Evolutionary conservation across 345 rosid species (phyloP).

Genomic region (Populus ilicifolia): DNA sequence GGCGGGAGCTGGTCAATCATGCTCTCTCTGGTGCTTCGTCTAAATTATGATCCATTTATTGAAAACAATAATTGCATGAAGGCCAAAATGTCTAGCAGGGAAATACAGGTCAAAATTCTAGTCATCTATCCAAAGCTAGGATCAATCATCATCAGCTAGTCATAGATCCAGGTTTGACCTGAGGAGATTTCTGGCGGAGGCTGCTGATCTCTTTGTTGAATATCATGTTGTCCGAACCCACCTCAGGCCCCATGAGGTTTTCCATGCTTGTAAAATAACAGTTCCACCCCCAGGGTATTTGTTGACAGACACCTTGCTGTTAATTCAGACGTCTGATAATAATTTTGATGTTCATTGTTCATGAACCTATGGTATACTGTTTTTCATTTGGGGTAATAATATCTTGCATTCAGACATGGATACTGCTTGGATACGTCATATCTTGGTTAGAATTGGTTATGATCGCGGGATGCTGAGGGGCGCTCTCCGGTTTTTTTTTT

Average conservation of each 20-base stretch:
- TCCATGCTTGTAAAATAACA: neutral
- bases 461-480: no score
- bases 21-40: slow-evolving; percentile 39
- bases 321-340: neutral
- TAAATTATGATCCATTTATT: slow-evolving; percentile 30
- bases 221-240: neutral
- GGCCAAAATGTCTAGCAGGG: neutral
- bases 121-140: neutral
- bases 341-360: neutral
- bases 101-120: neutral
- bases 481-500: no score
- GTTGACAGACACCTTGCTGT: neutral
- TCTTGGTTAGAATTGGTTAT: neutral
- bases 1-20: slow-evolving; percentile 53
- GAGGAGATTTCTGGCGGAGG: neutral
- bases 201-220: neutral
- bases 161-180: neutral
- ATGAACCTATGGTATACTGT: neutral
- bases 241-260: neutral
- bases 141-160: neutral
- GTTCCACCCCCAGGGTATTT: neutral
- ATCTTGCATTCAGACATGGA: neutral
- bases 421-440: neutral
- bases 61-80: neutral
- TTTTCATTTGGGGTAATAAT: neutral